Evolutionary conservation across 768 basidiomycete genomes (phyloP), one percentile per base, ranked within the genome.

Genomic region (Pilatotrama ljubarskyi): DNA sequence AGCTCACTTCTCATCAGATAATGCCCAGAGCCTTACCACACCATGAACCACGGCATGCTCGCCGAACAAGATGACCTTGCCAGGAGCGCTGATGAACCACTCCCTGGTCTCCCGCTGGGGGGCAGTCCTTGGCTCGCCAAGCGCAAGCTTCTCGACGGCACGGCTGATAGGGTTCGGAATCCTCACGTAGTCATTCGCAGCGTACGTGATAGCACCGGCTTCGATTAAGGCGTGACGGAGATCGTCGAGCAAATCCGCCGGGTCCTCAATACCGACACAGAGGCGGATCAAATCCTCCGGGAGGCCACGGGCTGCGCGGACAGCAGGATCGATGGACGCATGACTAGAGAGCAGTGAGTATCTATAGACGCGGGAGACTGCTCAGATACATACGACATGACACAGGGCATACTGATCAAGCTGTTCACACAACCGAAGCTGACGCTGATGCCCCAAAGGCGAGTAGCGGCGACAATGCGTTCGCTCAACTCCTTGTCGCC

Each of bases 1-100:
- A 1, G 61, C 51, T 53, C 62, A 35, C 59, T 15, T 24, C 3
- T 40, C 6, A 7, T 18, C 4, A 0, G 32, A 59, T 36, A 18
- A 7, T 1, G 29, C 14, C 14, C 26, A 29, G 5, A 85, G n/a
- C n/a, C 92, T 81, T 71, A 95, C 94, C 51, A 94, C 90, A 54
- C 97, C 97, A 72, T 98, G 89, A 18, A 99, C 97, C 51, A 99
- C 97, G 17, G 97, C 96, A 74, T 99, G 97, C 75, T 99, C 97
- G 48, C 97, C 97, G 65, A 98, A 99, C 62, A 99, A 74, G 64
- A 99, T 98, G 59, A 98, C 91, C 71, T 99, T 99, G 24, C 97
- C 97, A 8, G 97, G 97, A 2, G 97, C 94, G 58, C 93, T 95
- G 58, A 98, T 88, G 52, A 97, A 82, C 87, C 91, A 91, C 69